phyloP scores from a whole-genome alignment of 306 rosid genomes.

The Trifolium dubium region DNA sequence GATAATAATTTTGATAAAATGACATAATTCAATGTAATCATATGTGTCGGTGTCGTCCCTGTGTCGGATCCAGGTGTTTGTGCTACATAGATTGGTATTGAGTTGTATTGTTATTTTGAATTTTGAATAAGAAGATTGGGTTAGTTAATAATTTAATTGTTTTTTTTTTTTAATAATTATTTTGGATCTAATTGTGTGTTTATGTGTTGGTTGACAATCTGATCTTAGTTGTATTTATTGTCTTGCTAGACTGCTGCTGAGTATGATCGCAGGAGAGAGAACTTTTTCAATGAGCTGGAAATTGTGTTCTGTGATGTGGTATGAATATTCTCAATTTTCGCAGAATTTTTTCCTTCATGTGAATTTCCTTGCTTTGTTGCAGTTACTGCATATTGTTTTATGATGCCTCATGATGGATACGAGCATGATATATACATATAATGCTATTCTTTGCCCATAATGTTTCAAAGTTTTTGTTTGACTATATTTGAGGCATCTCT shows the following conservation, averaged over 20 bases:
- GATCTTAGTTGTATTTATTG: constrained; percentile 7
- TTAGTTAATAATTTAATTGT: neutral
- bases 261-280: constrained; percentile 77
- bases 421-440: neutral
- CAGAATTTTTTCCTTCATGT: neutral
- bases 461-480: constrained; percentile 16
- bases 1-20: no score
- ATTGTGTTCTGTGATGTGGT: constrained; percentile 97
- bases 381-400: neutral
- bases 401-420: neutral
- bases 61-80: no score
- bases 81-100: neutral
- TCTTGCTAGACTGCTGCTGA: constrained; percentile 92
- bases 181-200: neutral
- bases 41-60: no score
- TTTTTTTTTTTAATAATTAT: neutral
- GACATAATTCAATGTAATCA: no score
- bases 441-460: neutral
- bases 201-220: constrained; percentile 14
- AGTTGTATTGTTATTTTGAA: neutral
- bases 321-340: constrained; percentile 44
- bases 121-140: neutral
- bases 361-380: neutral
- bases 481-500: constrained; percentile 11
- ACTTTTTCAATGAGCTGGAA: constrained; percentile 93